Conservation (phyloP, 441 rosid genomes). For the Codiaeum variegatum region DNA sequence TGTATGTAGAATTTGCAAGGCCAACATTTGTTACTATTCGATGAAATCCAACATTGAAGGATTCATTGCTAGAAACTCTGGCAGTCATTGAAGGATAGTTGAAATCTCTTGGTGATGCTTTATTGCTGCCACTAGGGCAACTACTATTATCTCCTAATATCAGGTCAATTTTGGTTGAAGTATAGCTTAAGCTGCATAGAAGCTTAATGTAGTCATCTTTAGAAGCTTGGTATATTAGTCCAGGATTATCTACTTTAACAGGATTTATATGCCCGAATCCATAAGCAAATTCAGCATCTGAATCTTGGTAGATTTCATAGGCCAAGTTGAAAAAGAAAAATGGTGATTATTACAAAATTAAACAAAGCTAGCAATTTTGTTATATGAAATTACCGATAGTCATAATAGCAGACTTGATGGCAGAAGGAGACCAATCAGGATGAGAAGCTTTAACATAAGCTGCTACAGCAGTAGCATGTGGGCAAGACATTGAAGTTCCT, state of each 20-base stretch:
- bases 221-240: constrained; percentile 37
- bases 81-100: constrained; percentile 51
- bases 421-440: constrained; percentile 58
- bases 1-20: constrained; percentile 35
- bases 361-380: too few relatives aligned
- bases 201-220: constrained; percentile 35
- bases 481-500: constrained; percentile 64
- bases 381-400: constrained; percentile 40
- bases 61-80: background rate
- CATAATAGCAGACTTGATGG: constrained; percentile 62
- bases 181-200: constrained; percentile 30
- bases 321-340: constrained; percentile 25
- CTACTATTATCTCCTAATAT: constrained; percentile 34
- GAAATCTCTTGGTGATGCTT: constrained; percentile 26
- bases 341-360: too few relatives aligned
- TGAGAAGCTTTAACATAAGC: constrained; percentile 46
- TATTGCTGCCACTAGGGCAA: constrained; percentile 18
- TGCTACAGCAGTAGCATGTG: constrained; percentile 50
- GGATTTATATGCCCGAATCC: constrained; percentile 51
- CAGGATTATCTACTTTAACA: constrained; percentile 33
- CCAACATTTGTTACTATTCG: constrained; percentile 56
- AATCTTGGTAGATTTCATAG: constrained; percentile 29
- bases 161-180: background rate
- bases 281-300: constrained; percentile 35
- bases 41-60: constrained; percentile 23